Evolutionary conservation across 805 yeast genomes (phyloP).

Genomic region (Zygosaccharomyces lentus): DNA sequence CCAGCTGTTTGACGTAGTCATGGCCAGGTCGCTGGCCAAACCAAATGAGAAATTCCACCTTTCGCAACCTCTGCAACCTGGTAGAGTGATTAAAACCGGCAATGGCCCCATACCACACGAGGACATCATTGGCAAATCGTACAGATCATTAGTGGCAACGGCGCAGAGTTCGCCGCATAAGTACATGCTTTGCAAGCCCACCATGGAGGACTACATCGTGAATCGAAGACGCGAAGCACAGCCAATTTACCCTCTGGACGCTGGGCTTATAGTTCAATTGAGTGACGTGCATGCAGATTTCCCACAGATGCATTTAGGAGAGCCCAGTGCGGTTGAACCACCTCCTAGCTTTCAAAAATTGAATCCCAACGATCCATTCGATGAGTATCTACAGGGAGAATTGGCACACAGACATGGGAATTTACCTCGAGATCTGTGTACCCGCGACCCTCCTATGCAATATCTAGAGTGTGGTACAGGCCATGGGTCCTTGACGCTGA

Average conservation of each 20-base stretch:
- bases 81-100: slow-evolving; percentile 19
- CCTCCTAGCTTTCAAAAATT: slow-evolving; percentile 6
- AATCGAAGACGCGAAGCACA: slow-evolving; percentile 43
- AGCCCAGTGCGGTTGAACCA: slow-evolving; percentile 1
- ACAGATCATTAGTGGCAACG: slow-evolving; percentile 35
- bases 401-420: neutral
- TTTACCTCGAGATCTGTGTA: slow-evolving; percentile 4
- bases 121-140: slow-evolving; percentile 38
- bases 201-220: slow-evolving; percentile 46
- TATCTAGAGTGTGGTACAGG: slow-evolving; percentile 54
- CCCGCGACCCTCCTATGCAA: slow-evolving; percentile 34
- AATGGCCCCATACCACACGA: slow-evolving; percentile 35
- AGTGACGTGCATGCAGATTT: slow-evolving; percentile 45
- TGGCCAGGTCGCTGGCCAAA: slow-evolving; percentile 12
- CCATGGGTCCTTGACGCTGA: slow-evolving; percentile 47
- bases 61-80: slow-evolving; percentile 23
- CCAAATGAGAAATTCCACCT: slow-evolving; percentile 15
- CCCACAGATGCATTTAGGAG: slow-evolving; percentile 27
- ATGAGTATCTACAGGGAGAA: neutral
- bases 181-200: slow-evolving; percentile 38
- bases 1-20: slow-evolving; percentile 11
- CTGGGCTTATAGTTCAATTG: slow-evolving; percentile 43
- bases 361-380: slow-evolving; percentile 7
- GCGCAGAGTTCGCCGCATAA: slow-evolving; percentile 19
- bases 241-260: slow-evolving; percentile 50